These are phyloP conservation scores for Penicillium coprophilum DNA, from an alignment of 495 filamentous ascomycete genomes.

Conservation along the genomic window DNA sequence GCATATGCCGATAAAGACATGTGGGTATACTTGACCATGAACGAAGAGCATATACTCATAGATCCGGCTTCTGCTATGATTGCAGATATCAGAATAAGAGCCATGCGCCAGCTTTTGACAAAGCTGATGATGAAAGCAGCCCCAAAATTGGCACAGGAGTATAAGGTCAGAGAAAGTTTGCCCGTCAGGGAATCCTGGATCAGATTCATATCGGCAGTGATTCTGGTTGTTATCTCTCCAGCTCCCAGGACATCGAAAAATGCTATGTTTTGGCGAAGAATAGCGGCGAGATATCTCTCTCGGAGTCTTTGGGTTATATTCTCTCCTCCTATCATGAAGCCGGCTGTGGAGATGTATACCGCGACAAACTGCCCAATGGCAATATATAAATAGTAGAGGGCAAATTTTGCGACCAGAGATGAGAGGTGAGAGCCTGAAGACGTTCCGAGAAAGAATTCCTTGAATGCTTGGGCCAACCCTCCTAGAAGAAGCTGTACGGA, in stretches of 20 bases:
- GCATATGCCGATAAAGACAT: background rate
- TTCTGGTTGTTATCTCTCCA: constrained; percentile 39
- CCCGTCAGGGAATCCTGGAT: constrained; percentile 47
- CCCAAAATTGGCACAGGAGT: constrained; percentile 32
- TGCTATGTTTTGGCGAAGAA: constrained; percentile 44
- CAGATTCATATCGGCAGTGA: constrained; percentile 39
- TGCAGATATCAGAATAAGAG: constrained; percentile 26
- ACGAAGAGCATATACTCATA: background rate
- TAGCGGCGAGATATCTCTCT: constrained; percentile 27
- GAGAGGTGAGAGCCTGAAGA: background rate
- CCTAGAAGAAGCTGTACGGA: background rate
- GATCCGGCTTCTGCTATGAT: background rate
- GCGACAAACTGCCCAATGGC: background rate
- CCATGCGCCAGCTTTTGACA: constrained; percentile 37
- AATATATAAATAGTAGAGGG: background rate
- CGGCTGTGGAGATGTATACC: background rate
- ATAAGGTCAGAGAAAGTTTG: constrained; percentile 34
- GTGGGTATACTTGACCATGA: background rate
- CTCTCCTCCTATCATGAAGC: background rate
- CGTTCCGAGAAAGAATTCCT: background rate
- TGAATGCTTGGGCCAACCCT: background rate
- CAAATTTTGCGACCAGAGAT: background rate
- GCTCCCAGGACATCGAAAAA: constrained; percentile 40
- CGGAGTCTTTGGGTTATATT: background rate
- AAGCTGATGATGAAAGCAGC: constrained; percentile 40